These are phyloP conservation scores for Hypomyces rosellus DNA, from an alignment of 2,329 filamentous ascomycete species.

Conservation along the genomic window DNA sequence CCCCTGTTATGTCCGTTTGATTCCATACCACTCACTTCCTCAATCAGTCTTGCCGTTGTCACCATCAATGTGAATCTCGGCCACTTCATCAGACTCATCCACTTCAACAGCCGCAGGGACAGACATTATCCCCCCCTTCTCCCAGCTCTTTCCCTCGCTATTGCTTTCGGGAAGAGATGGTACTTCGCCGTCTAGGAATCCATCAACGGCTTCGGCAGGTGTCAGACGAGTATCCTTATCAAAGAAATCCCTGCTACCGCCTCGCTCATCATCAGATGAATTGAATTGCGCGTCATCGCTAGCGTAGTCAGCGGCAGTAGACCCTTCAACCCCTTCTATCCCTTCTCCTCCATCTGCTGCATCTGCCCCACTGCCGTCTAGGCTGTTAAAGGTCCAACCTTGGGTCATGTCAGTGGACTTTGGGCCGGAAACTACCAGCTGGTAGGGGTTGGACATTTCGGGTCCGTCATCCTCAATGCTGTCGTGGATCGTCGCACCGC, in stretches of 20 bases:
- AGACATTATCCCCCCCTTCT: constrained; percentile 31
- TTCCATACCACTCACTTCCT: background rate
- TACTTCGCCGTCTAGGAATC: background rate
- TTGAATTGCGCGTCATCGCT: constrained; percentile 40
- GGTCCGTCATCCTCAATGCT: constrained; percentile 47
- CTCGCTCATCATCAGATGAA: constrained; percentile 32
- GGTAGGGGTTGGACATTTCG: constrained; percentile 31
- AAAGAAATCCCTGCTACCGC: constrained; percentile 16
- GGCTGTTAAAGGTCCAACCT: constrained; percentile 42
- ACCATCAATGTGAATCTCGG: constrained; percentile 45
- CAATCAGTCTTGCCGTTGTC: constrained; percentile 17
- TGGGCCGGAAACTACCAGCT: constrained; percentile 16
- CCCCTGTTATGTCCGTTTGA: background rate
- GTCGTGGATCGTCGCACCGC: constrained; percentile 26
- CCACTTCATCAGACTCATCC: constrained; percentile 35
- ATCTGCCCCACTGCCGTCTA: constrained; percentile 25
- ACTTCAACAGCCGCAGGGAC: constrained; percentile 31
- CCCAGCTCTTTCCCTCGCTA: constrained; percentile 30
- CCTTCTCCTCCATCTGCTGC: too few species aligned
- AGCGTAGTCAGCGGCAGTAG: constrained; percentile 30
- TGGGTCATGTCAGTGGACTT: constrained; percentile 29
- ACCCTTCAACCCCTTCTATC: constrained; percentile 19
- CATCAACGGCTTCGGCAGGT: constrained; percentile 12
- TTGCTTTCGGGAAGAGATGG: constrained; percentile 7
- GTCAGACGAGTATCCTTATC: constrained; percentile 28